Percentiles rank a stretch among this genome's conserved stretches.
These are phyloP conservation scores for Oldenlandia corymbosa DNA, from an alignment of 257 asterid genomes.

Conservation along the genomic window DNA sequence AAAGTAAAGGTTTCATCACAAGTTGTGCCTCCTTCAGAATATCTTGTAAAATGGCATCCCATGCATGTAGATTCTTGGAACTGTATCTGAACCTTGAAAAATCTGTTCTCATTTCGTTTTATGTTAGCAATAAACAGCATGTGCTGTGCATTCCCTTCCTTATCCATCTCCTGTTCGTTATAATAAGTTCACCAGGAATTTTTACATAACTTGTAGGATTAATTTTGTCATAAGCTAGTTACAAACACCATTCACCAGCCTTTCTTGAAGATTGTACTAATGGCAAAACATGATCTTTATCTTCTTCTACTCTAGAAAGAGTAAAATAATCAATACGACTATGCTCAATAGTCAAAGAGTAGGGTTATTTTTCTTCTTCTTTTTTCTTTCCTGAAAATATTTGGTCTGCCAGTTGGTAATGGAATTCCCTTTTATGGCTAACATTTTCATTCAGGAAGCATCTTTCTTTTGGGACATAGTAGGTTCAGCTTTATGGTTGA, in stretches of 20 bases:
- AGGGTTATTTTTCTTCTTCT: too few relatives aligned
- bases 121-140: background rate
- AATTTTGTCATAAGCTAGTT: background rate
- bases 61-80: background rate
- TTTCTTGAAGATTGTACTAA: background rate
- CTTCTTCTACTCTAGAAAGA: background rate
- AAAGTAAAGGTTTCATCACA: background rate
- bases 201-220: background rate
- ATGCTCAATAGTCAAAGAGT: too few relatives aligned
- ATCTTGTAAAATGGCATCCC: background rate
- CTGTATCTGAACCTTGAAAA: background rate
- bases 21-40: background rate
- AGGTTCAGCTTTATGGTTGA: background rate
- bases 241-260: background rate
- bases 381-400: background rate
- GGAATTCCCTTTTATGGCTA: background rate
- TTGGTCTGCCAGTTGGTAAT: background rate
- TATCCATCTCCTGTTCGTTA: background rate
- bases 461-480: background rate
- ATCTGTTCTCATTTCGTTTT: background rate
- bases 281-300: too few relatives aligned
- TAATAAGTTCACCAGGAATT: background rate
- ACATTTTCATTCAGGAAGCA: background rate
- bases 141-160: background rate
- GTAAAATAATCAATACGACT: background rate